Evolutionary conservation across 2,329 filamentous ascomycete species (phyloP), one percentile per base, ranked within the genome.

Genomic region (Penicillium sp.): DNA sequence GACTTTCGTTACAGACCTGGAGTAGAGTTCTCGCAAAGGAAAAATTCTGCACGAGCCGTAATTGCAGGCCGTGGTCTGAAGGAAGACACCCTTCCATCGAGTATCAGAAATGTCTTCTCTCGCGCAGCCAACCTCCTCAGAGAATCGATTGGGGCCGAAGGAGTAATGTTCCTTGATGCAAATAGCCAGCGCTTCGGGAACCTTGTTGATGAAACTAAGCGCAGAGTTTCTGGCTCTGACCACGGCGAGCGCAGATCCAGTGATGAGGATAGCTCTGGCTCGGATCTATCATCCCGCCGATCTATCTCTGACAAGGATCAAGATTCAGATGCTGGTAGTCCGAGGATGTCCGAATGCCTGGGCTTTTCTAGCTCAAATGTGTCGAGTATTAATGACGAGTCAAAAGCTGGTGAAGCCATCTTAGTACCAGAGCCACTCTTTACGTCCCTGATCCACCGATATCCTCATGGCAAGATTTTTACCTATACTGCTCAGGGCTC

Each of bases 71-170:
- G 48, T 14, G 42, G 39, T 24, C 51, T 46, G 3, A 24, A 64
- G 13, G 58, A 64, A 18, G 43, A 60, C 2, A 34, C 36, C 7
- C 33, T 55, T 2, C 50, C 55, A 1, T 47, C 45, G 2, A 55
- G 55, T 5, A 61, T 65, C 3, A 60, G 62, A 37, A 49, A 64
- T 5, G 61, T 79, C 2, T 79, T 80, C 44, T 72, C 73, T 0
- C 77, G 75, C 19, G 80, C 79, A 9, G 75, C 79, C 11, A 73
- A 73, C 19, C 67, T 81, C 2, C 68, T 81, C 7, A 63, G 74
- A 1, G 68, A 79, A 26, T 73, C 76, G 0, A 64, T 81, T 3
- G 73, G 76, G 13, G 68, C 75, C 0, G 74, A 77, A 14, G 77
- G 77, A 0, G 63, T 67, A 2, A 67, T 71, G 1, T 73, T 75